Evolutionary conservation across 257 asterid genomes (phyloP).

Genomic region (Capsicum chinense): DNA sequence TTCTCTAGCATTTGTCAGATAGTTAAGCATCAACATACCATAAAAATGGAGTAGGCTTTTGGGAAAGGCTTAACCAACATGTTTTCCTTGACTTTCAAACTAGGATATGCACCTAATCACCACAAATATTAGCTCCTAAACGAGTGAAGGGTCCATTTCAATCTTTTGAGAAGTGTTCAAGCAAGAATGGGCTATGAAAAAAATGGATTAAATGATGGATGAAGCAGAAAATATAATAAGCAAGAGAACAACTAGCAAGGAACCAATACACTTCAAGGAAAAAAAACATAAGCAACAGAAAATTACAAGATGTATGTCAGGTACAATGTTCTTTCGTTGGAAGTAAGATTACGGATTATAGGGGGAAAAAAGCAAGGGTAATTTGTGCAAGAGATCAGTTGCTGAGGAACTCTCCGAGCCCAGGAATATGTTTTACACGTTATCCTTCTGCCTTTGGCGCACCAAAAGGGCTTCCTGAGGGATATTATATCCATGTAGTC

Average conservation of each 20-base stretch:
- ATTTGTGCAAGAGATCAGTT: neutral
- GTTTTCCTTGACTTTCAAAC: neutral
- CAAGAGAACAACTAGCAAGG: neutral
- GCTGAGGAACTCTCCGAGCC: neutral
- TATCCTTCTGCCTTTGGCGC: neutral
- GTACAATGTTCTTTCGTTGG: neutral
- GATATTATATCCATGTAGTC: neutral
- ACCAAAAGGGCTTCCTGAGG: neutral
- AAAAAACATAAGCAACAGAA: neutral
- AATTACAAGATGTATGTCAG: neutral
- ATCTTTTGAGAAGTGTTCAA: neutral
- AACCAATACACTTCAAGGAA: neutral
- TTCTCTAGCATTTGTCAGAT: conserved; percentile 8
- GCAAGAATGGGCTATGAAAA: neutral
- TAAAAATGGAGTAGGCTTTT: neutral
- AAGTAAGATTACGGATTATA: neutral
- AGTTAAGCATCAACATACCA: neutral
- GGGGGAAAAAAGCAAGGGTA: neutral
- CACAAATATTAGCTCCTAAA: neutral
- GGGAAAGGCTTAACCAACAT: neutral
- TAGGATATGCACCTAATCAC: neutral
- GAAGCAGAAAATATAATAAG: neutral
- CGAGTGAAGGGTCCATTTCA: neutral
- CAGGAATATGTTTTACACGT: neutral
- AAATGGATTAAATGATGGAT: neutral